These are phyloP conservation scores for Exophiala oligosperma DNA, from an alignment of 2,329 filamentous ascomycete species.

Conservation along the genomic window DNA sequence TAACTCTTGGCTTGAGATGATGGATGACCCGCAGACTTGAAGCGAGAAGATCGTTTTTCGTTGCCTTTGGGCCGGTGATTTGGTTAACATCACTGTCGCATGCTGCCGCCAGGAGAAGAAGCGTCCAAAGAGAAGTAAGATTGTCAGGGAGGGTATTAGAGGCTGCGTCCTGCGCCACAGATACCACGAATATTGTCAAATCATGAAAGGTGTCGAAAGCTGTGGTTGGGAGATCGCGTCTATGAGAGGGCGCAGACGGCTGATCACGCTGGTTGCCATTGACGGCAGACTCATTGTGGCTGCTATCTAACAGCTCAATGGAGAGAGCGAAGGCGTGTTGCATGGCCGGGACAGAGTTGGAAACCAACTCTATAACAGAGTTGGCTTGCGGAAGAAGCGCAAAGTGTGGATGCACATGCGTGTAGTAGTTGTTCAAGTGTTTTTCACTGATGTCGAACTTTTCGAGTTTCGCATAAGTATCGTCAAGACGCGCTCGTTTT, in stretches of 20 bases:
- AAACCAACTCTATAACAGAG: constrained; percentile 10
- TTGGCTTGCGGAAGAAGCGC: constrained; percentile 24
- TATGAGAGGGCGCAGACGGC: neutral
- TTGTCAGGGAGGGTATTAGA: constrained; percentile 10
- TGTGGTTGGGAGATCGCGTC: neutral
- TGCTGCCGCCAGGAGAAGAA: constrained; percentile 13
- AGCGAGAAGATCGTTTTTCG: constrained; percentile 5
- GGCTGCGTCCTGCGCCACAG: neutral
- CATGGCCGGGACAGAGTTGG: neutral
- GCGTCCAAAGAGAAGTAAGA: constrained; percentile 21
- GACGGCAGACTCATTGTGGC: neutral
- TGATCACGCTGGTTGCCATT: constrained; percentile 13
- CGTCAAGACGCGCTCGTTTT: constrained; percentile 18
- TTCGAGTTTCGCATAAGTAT: constrained; percentile 1
- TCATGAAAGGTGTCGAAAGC: constrained; percentile 8
- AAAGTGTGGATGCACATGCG: constrained; percentile 24
- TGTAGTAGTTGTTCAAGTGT: constrained; percentile 22
- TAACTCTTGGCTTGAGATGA: neutral
- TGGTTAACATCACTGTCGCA: constrained; percentile 22
- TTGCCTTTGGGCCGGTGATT: neutral
- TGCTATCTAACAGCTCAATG: constrained; percentile 12
- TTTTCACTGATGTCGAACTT: constrained; percentile 6
- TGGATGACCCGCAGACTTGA: constrained; percentile 8
- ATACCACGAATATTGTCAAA: constrained; percentile 12
- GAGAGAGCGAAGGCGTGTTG: constrained; percentile 16